Evolutionary conservation across 2,329 filamentous ascomycete genomes (phyloP).

Genomic region (Teratosphaeria gauchensis): DNA sequence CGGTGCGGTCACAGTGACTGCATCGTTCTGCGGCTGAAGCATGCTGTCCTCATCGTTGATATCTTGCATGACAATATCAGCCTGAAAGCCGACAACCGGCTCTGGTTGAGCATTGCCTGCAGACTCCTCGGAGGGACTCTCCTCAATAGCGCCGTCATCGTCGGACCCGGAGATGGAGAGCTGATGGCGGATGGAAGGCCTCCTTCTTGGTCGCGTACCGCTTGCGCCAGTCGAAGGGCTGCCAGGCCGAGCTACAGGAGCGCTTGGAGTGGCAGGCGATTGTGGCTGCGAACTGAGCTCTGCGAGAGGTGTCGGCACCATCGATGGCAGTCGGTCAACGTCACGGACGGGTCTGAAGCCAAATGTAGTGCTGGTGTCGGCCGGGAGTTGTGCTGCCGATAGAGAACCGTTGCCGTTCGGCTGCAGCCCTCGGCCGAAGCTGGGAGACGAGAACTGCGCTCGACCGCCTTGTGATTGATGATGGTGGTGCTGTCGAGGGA

Average conservation of each 20-base stretch:
- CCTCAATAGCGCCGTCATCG: slow-evolving; percentile 79
- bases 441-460: slow-evolving; percentile 21
- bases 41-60: slow-evolving; percentile 76
- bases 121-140: slow-evolving; percentile 68
- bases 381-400: slow-evolving; percentile 21
- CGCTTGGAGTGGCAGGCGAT: slow-evolving; percentile 76
- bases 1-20: slow-evolving; percentile 67
- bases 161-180: slow-evolving; percentile 75
- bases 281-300: slow-evolving; percentile 80
- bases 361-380: slow-evolving; percentile 36
- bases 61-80: slow-evolving; percentile 75
- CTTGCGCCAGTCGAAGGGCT: slow-evolving; percentile 38
- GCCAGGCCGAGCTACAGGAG: slow-evolving; percentile 47
- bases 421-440: slow-evolving; percentile 9
- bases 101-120: slow-evolving; percentile 63
- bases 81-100: slow-evolving; percentile 69
- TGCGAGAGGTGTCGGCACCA: slow-evolving; percentile 59
- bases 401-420: slow-evolving; percentile 29
- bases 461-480: slow-evolving; percentile 33
- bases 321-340: slow-evolving; percentile 71
- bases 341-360: slow-evolving; percentile 69
- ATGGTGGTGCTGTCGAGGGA: slow-evolving; percentile 47
- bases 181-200: slow-evolving; percentile 83
- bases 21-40: slow-evolving; percentile 55
- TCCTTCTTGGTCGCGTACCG: slow-evolving; percentile 50